Conservation (phyloP, 306 rosid genomes). For the Fragaria ananassa region DNA sequence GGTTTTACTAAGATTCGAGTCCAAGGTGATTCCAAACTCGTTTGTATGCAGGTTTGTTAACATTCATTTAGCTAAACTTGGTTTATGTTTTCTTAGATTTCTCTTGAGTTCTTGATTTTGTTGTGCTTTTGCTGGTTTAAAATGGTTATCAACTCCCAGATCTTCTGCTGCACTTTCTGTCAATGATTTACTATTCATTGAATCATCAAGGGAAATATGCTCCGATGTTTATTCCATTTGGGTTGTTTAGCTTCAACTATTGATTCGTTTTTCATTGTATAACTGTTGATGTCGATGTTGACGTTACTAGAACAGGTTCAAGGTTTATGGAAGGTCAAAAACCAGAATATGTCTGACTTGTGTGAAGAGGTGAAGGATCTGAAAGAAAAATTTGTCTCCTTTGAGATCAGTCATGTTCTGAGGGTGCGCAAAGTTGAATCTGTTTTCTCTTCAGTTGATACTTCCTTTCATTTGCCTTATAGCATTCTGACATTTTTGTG, state of each 20-base stretch:
- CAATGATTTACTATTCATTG: not conserved
- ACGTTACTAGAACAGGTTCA: slow-evolving; percentile 58
- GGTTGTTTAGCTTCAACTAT: not conserved
- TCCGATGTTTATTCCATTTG: not conserved
- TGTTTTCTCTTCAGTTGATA: not conserved
- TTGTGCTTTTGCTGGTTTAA: not conserved
- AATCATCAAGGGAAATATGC: not conserved
- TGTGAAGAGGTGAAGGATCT: slow-evolving; percentile 64
- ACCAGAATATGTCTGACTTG: slow-evolving; percentile 55
- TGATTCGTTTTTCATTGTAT: slow-evolving; percentile 18
- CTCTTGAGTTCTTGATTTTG: not conserved
- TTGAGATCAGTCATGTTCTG: slow-evolving; percentile 76
- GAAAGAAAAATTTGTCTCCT: slow-evolving; percentile 62
- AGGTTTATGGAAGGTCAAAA: slow-evolving; percentile 78
- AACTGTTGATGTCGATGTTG: not conserved
- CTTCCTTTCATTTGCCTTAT: slow-evolving; percentile 4
- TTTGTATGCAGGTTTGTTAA: slow-evolving; percentile 88
- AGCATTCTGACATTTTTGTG: slow-evolving; percentile 26
- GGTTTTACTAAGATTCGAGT: slow-evolving; percentile 61
- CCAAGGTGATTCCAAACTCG: slow-evolving; percentile 93
- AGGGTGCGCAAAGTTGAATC: slow-evolving; percentile 57
- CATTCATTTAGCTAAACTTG: not conserved
- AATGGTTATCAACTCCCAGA: not conserved
- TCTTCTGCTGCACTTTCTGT: not conserved
- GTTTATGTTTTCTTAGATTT: not conserved